phyloP scores from a whole-genome alignment of 2,329 filamentous ascomycete genomes.

The Hypoxylon sp. region DNA sequence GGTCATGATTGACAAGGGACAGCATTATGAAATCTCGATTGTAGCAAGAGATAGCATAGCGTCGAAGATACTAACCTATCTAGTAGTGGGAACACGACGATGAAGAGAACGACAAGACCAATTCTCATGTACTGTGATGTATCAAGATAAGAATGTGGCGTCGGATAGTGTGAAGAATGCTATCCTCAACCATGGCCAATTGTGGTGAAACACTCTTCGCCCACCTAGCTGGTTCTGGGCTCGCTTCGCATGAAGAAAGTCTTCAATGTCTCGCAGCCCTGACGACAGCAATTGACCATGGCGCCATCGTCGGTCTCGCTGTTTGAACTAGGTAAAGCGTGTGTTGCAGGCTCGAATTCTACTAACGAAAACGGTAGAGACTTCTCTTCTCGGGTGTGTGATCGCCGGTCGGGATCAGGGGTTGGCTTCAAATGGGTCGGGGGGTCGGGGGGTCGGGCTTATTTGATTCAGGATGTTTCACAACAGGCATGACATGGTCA shows the following conservation, averaged over 20 bases:
- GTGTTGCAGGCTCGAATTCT: conserved; percentile 21
- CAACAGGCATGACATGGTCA: conserved; percentile 39
- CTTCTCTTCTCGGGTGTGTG: conserved; percentile 45
- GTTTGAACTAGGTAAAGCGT: conserved; percentile 32
- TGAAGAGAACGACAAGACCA: conserved; percentile 5
- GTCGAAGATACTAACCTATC: conserved; percentile 5
- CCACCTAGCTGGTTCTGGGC: conserved; percentile 23
- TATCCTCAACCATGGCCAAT: conserved; percentile 14
- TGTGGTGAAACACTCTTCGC: conserved; percentile 38
- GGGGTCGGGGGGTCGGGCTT: too few species aligned
- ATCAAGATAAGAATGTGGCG: conserved; percentile 12
- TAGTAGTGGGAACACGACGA: conserved; percentile 4
- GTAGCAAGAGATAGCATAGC: conserved; percentile 6
- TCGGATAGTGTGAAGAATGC: conserved; percentile 10
- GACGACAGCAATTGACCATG: conserved; percentile 30
- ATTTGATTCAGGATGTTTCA: conserved; percentile 47
- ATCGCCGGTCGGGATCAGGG: conserved; percentile 47
- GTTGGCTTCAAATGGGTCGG: conserved; percentile 20
- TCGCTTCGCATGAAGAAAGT: conserved; percentile 30
- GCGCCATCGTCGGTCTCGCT: conserved; percentile 29
- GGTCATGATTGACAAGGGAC: conserved; percentile 1
- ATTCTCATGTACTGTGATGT: conserved; percentile 2
- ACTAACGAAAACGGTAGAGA: conserved; percentile 32
- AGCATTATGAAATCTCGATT: conserved; percentile 22
- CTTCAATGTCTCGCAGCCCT: conserved; percentile 38